These are phyloP conservation scores for Setomelanomma holmii DNA, from an alignment of 2,329 filamentous ascomycete species.

Conservation along the genomic window DNA sequence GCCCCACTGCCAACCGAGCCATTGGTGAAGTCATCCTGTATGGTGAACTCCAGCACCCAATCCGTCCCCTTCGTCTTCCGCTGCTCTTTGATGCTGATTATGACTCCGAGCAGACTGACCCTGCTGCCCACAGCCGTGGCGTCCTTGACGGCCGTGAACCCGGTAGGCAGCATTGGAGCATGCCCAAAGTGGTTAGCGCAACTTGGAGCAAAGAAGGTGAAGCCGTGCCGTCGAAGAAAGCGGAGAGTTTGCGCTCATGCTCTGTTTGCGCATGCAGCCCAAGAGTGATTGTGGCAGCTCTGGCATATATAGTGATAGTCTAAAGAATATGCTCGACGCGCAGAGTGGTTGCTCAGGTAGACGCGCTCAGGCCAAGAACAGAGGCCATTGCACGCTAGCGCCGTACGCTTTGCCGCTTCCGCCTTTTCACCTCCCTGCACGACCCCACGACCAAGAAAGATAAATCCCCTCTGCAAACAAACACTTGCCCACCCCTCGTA, in stretches of 20 bases:
- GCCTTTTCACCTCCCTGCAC: slow-evolving; percentile 47
- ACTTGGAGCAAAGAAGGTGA: slow-evolving; percentile 3
- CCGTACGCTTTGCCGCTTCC: slow-evolving; percentile 40
- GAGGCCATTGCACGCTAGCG: slow-evolving; percentile 20
- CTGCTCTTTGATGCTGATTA: slow-evolving; percentile 67
- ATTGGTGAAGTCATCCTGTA: slow-evolving; percentile 47
- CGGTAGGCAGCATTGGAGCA: slow-evolving; percentile 25
- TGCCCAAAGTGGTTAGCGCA: slow-evolving; percentile 25
- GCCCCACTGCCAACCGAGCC: slow-evolving; percentile 19
- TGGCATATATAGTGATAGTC: not conserved
- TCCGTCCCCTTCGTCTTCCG: slow-evolving; percentile 63
- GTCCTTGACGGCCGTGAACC: slow-evolving; percentile 57
- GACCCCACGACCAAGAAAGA: slow-evolving; percentile 35
- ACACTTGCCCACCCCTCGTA: slow-evolving; percentile 27
- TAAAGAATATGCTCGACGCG: not conserved
- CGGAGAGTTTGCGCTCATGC: not conserved
- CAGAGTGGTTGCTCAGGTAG: slow-evolving; percentile 21
- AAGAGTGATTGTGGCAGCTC: not conserved
- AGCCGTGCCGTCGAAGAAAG: not conserved
- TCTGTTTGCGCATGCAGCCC: not conserved
- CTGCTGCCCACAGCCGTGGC: slow-evolving; percentile 27
- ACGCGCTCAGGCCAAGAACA: slow-evolving; percentile 18
- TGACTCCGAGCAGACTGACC: slow-evolving; percentile 72
- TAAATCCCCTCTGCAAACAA: slow-evolving; percentile 44
- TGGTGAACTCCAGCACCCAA: slow-evolving; percentile 48